Evolutionary conservation across 1,284 basidiomycete species (phyloP).

Genomic region (Moesziomyces aphidis): DNA sequence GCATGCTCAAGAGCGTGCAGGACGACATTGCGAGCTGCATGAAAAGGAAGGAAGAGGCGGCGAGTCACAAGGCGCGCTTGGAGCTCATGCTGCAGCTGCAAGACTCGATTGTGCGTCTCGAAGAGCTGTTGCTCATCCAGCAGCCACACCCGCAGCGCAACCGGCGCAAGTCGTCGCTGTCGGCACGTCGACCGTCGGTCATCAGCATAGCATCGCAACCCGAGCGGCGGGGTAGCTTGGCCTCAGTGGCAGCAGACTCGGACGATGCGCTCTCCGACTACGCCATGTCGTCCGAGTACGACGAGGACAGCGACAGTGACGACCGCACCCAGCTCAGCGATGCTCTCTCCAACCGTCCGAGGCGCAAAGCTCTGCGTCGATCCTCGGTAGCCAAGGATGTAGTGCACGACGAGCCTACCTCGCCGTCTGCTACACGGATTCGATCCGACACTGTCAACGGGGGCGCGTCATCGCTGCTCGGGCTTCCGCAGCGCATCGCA

Average conservation of each 20-base stretch:
- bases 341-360: slow-evolving; percentile 5
- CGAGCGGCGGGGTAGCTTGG: slow-evolving; percentile 12
- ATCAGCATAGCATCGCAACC: slow-evolving; percentile 12
- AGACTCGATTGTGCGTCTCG: slow-evolving; percentile 84
- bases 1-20: slow-evolving; percentile 78
- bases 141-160: slow-evolving; percentile 4
- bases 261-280: slow-evolving; percentile 29
- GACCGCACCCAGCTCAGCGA: slow-evolving; percentile 7
- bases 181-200: slow-evolving; percentile 18
- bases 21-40: slow-evolving; percentile 78
- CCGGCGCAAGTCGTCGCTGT: slow-evolving; percentile 11
- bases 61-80: slow-evolving; percentile 75
- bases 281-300: slow-evolving; percentile 41
- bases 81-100: slow-evolving; percentile 88
- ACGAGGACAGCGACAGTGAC: slow-evolving; percentile 25
- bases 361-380: slow-evolving; percentile 15
- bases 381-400: slow-evolving; percentile 9
- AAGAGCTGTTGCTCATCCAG: slow-evolving; percentile 79
- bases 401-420: neutral
- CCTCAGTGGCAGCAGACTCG: slow-evolving; percentile 10
- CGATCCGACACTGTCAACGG: slow-evolving; percentile 6
- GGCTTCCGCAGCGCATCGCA: slow-evolving; percentile 78
- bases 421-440: slow-evolving; percentile 1
- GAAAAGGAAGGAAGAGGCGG: slow-evolving; percentile 84
- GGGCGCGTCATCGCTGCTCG: slow-evolving; percentile 14